These are phyloP conservation scores for Trypanosoma conorhini DNA, from an alignment of 208 protist species.

Conservation along the genomic window DNA sequence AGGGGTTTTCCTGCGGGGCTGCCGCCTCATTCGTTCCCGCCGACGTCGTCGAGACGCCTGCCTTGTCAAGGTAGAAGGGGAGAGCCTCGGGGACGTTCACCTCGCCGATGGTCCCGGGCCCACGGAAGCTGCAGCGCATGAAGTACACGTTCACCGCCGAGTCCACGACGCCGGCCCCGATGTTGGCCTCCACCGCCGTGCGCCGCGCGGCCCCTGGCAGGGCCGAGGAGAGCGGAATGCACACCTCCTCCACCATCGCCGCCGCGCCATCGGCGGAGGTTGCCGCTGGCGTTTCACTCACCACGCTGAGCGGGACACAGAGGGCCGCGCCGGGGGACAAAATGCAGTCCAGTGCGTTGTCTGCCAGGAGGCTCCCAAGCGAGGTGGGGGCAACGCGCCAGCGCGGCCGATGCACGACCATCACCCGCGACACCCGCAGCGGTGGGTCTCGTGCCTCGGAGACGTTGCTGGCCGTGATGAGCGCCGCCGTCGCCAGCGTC, in stretches of 20 bases:
- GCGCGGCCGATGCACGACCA: constrained; percentile 52
- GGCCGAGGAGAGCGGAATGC: constrained; percentile 40
- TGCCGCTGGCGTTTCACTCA: constrained; percentile 23
- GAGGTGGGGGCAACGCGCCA: constrained; percentile 47
- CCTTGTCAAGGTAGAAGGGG: constrained; percentile 78
- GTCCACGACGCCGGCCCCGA: constrained; percentile 33
- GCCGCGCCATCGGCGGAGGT: neutral
- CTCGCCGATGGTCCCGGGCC: constrained; percentile 50
- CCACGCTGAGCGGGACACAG: constrained; percentile 51
- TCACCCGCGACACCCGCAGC: constrained; percentile 52
- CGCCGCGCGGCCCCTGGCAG: constrained; percentile 28
- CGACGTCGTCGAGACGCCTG: constrained; percentile 15
- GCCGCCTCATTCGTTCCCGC: constrained; percentile 14
- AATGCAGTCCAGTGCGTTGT: constrained; percentile 40
- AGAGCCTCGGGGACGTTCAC: constrained; percentile 28
- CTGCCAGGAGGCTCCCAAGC: constrained; percentile 30
- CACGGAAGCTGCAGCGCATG: constrained; percentile 55
- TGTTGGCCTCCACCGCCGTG: constrained; percentile 27
- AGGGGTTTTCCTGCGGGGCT: neutral
- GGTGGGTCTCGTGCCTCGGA: constrained; percentile 22
- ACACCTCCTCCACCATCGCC: constrained; percentile 42
- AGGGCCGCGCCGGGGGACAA: constrained; percentile 55
- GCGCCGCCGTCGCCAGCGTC: constrained; percentile 38
- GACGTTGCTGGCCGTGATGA: constrained; percentile 59
- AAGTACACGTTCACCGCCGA: constrained; percentile 56